Conservation (phyloP, 2,329 filamentous ascomycete genomes). For the Teratosphaeriaceae sp. region DNA sequence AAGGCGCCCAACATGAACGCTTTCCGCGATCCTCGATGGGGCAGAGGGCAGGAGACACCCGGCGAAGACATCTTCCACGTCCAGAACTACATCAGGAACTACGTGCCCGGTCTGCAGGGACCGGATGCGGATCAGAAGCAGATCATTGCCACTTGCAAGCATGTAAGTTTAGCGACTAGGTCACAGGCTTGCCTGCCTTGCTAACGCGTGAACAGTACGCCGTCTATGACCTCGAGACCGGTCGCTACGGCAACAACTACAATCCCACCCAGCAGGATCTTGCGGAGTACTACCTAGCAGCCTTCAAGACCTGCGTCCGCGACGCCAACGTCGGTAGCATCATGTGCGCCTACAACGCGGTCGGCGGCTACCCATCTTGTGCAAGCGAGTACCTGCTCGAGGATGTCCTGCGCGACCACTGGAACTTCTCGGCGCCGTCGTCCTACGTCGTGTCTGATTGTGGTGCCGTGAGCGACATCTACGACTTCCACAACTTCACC, state of each 20-base stretch:
- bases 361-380: constrained; percentile 52
- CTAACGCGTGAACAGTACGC: no score
- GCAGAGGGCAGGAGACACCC: constrained; percentile 16
- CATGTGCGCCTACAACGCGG: constrained; percentile 5
- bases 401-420: constrained; percentile 55
- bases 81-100: constrained; percentile 9
- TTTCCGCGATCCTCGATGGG: constrained; percentile 16
- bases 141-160: constrained; percentile 51
- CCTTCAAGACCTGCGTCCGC: constrained; percentile 23
- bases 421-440: constrained; percentile 51
- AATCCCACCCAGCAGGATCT: constrained; percentile 10
- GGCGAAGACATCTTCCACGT: constrained; percentile 10
- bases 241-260: constrained; percentile 35
- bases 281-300: constrained; percentile 6
- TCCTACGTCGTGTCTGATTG: constrained; percentile 59
- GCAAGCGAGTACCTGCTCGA: constrained; percentile 54
- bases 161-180: no score
- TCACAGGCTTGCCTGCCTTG: no score
- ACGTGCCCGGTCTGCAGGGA: constrained; percentile 8
- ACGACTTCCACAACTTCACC: constrained; percentile 35
- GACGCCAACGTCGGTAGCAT: constrained; percentile 28
- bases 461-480: constrained; percentile 53
- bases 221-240: constrained; percentile 48
- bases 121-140: constrained; percentile 6
- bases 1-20: constrained; percentile 2